These are phyloP conservation scores for Phytophthora melonis DNA, from an alignment of 352 stramenopile species.

Conservation along the genomic window DNA sequence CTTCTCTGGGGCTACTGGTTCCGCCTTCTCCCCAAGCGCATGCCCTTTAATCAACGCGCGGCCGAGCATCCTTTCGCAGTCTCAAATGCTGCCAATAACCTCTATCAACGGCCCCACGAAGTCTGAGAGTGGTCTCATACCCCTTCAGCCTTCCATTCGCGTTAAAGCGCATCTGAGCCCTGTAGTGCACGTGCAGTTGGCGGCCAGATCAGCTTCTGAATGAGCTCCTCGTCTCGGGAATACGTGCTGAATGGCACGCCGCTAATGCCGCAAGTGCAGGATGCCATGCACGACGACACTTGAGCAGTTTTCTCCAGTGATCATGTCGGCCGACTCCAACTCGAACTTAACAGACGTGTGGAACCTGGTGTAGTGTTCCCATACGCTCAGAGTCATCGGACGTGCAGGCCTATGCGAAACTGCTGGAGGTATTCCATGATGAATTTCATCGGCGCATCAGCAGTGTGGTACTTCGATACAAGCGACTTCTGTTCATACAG, in stretches of 20 bases:
- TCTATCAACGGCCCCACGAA: not conserved
- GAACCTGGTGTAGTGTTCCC: not conserved
- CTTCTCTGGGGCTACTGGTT: not conserved
- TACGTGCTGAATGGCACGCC: constrained; percentile 55
- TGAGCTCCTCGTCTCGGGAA: constrained; percentile 57
- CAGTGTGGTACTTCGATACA: not conserved
- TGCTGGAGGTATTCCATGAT: not conserved
- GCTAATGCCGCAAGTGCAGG: constrained; percentile 47
- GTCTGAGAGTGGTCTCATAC: not conserved
- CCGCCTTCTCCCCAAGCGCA: not conserved
- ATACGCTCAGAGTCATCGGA: not conserved
- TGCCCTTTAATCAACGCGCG: not conserved
- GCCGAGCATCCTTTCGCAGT: not conserved
- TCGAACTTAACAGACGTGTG: not conserved
- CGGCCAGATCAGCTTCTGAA: constrained; percentile 58
- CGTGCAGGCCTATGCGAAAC: not conserved
- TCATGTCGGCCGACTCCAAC: not conserved
- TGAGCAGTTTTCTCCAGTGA: not conserved
- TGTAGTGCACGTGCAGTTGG: constrained; percentile 52
- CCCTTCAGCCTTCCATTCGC: not conserved
- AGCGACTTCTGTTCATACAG: not conserved
- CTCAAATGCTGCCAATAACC: not conserved
- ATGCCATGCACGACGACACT: not conserved
- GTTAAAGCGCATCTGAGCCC: constrained; percentile 56
- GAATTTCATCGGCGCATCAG: not conserved